Percentiles rank a stretch among this genome's conserved stretches.
These are phyloP conservation scores for Ligustrum vulgare DNA, from an alignment of 257 asterid genomes.

Conservation along the genomic window DNA sequence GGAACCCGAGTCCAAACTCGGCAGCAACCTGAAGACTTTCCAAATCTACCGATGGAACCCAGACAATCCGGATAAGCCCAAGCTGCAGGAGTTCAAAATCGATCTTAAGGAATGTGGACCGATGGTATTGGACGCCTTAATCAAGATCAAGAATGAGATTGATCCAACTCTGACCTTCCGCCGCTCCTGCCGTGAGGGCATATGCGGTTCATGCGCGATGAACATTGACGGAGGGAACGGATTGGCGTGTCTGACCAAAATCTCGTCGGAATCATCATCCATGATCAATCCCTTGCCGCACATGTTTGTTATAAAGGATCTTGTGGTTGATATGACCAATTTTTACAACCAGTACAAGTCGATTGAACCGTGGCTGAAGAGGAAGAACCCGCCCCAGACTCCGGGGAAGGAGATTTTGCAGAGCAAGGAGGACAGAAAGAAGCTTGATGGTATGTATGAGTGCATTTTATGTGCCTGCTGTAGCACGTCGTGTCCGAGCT, in stretches of 20 bases:
- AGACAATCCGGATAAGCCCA: conserved; percentile 66
- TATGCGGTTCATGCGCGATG: conserved; percentile 98
- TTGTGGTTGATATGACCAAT: conserved; percentile 69
- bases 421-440: conserved; percentile 80
- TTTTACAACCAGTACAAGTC: conserved; percentile 66
- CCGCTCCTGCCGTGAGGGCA: conserved; percentile 96
- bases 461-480: conserved; percentile 97
- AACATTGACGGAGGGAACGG: conserved; percentile 88
- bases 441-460: conserved; percentile 96
- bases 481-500: conserved; percentile 93
- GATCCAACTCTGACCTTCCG: conserved; percentile 87
- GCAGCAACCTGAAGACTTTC: conserved; percentile 56
- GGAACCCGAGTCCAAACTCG: conserved; percentile 39
- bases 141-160: conserved; percentile 88
- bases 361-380: conserved; percentile 95
- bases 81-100: conserved; percentile 64
- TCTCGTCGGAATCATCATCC: conserved; percentile 43
- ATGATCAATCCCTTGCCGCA: conserved; percentile 89
- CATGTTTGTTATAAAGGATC: conserved; percentile 91
- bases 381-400: conserved; percentile 59
- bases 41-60: conserved; percentile 99
- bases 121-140: conserved; percentile 85
- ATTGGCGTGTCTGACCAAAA: conserved; percentile 83
- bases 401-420: conserved; percentile 79
- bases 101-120: conserved; percentile 91